Conservation (phyloP, 306 rosid genomes). For the Sindora glabra region DNA sequence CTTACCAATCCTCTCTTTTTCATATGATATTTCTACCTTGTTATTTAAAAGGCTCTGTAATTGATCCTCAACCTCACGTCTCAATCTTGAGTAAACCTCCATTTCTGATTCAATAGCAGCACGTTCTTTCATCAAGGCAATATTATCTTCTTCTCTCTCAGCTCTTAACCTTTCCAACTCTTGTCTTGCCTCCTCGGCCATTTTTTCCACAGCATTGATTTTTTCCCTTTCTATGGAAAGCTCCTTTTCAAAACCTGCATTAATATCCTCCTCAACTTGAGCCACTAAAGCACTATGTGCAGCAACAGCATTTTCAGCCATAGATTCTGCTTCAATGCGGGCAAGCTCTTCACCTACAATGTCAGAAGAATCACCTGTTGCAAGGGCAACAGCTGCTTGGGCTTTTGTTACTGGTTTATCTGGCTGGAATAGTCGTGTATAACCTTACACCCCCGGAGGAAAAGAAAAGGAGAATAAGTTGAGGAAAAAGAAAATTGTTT, state of each 20-base stretch:
- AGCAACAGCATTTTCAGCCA: constrained; percentile 93
- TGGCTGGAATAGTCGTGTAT: constrained; percentile 87
- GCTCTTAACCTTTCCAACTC: constrained; percentile 79
- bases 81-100: constrained; percentile 71
- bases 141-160: constrained; percentile 55
- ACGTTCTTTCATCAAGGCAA: constrained; percentile 64
- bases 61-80: constrained; percentile 83
- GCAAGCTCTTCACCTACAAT: constrained; percentile 88
- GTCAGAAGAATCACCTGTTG: constrained; percentile 93
- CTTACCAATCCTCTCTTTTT: constrained; percentile 69
- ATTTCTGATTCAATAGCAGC: constrained; percentile 80
- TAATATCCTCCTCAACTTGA: constrained; percentile 85
- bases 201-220: constrained; percentile 65
- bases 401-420: constrained; percentile 92
- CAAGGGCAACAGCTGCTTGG: constrained; percentile 96
- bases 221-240: constrained; percentile 80
- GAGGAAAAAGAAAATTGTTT: background rate
- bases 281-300: constrained; percentile 91
- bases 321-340: constrained; percentile 91
- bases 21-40: constrained; percentile 70
- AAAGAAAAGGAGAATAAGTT: constrained; percentile 3
- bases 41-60: constrained; percentile 64
- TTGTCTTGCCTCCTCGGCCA: constrained; percentile 79
- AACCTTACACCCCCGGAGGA: constrained; percentile 42
- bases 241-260: constrained; percentile 72